Conservation (phyloP, 352 stramenopile species). For the Phytophthora niederhauseri region DNA sequence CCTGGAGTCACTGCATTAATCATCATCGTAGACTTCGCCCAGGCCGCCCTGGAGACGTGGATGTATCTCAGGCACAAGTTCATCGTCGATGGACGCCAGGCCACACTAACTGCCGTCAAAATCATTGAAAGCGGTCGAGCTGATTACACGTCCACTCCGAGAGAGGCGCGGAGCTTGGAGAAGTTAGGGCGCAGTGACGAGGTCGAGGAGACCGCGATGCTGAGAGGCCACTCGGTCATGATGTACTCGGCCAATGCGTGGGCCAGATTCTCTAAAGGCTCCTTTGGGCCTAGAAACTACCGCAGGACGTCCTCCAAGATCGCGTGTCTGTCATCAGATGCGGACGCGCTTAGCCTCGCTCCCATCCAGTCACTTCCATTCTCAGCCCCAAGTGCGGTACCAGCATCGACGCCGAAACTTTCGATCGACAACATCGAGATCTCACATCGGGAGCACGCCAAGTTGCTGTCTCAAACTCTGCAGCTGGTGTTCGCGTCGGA, state of each 20-base stretch:
- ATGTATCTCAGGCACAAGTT: slow-evolving; percentile 37
- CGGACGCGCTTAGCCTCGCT: neutral
- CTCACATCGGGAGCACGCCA: slow-evolving; percentile 21
- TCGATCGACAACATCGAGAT: slow-evolving; percentile 24
- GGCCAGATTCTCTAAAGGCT: neutral
- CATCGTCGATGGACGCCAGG: slow-evolving; percentile 16
- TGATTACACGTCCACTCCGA: neutral
- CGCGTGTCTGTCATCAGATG: neutral
- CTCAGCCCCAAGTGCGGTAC: neutral
- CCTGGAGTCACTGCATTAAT: slow-evolving; percentile 21
- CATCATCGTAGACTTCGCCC: slow-evolving; percentile 24
- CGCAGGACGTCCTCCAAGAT: neutral
- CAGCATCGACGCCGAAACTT: neutral
- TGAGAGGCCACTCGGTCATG: slow-evolving; percentile 7
- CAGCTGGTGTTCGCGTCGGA: slow-evolving; percentile 36
- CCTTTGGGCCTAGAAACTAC: neutral
- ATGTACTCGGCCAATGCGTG: slow-evolving; percentile 6
- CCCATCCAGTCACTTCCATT: neutral
- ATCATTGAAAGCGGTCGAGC: slow-evolving; percentile 20
- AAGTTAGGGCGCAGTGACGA: neutral
- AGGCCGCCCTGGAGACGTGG: slow-evolving; percentile 30
- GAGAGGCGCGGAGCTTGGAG: neutral
- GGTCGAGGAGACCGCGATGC: neutral
- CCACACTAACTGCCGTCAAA: slow-evolving; percentile 25
- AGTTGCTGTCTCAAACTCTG: slow-evolving; percentile 24